Evolutionary conservation across 805 yeast species (phyloP).

Genomic region (Isabelozyma pseudorhagii): DNA sequence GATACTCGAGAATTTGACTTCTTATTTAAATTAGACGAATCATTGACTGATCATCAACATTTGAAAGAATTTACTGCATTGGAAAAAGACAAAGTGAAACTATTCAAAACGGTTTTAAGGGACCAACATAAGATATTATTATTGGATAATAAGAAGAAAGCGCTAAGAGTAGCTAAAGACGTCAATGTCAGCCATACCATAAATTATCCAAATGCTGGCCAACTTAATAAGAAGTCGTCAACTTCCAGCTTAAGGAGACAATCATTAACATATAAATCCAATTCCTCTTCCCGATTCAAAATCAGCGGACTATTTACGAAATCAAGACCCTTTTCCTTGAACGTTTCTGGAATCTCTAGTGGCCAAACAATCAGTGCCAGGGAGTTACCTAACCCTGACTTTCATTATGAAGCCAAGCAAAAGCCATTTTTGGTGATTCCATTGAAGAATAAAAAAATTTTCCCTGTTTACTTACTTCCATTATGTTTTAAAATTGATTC

Average conservation of each 20-base stretch:
- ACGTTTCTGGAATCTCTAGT: constrained; percentile 31
- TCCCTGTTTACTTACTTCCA: constrained; percentile 51
- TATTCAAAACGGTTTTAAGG: constrained; percentile 28
- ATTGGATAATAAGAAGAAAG: constrained; percentile 30
- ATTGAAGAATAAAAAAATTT: constrained; percentile 44
- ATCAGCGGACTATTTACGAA: constrained; percentile 57
- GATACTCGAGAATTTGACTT: constrained; percentile 49
- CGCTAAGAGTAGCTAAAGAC: constrained; percentile 13
- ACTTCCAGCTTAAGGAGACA: constrained; percentile 31
- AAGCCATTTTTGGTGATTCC: constrained; percentile 52
- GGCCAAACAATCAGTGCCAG: constrained; percentile 40
- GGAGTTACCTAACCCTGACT: constrained; percentile 58
- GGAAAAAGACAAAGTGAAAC: constrained; percentile 21
- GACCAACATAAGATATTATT: constrained; percentile 31
- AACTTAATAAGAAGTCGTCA: constrained; percentile 26
- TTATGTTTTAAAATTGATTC: constrained; percentile 48
- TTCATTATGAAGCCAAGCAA: constrained; percentile 35
- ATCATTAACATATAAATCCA: constrained; percentile 37
- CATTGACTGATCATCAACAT: constrained; percentile 26
- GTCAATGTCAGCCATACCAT: neutral
- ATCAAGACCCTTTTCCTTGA: constrained; percentile 59
- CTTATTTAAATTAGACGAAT: constrained; percentile 45
- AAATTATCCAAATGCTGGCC: neutral
- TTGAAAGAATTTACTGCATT: constrained; percentile 32
- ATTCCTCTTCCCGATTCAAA: constrained; percentile 42